Percentiles rank a stretch among this genome's conserved stretches.
Conservation (phyloP, 108 stramenopile species). For the Discostella stelligeroides region DNA sequence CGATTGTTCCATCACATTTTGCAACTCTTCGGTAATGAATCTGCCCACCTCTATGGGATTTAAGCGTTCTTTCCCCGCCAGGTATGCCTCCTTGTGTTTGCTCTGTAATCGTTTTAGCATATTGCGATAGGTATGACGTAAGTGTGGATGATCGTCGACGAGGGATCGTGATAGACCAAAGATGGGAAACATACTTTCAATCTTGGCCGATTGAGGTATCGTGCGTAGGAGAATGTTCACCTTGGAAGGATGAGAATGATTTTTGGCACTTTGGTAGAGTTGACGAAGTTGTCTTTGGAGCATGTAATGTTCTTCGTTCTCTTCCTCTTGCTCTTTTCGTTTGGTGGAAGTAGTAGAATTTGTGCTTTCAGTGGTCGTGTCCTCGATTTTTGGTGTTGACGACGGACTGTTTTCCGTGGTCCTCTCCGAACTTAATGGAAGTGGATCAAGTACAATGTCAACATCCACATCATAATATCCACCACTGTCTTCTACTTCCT, state of each 20-base stretch:
- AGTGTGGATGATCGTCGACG: constrained; percentile 33
- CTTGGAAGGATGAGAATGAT: constrained; percentile 38
- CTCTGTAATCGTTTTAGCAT: constrained; percentile 23
- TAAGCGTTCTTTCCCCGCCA: constrained; percentile 2
- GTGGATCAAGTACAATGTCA: constrained; percentile 13
- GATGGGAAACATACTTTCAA: constrained; percentile 46
- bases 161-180: constrained; percentile 34
- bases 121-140: constrained; percentile 42
- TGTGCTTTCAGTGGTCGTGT: not conserved
- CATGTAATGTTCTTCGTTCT: constrained; percentile 35
- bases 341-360: constrained; percentile 9
- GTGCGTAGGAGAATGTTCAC: constrained; percentile 42
- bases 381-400: constrained; percentile 4
- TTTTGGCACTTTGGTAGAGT: constrained; percentile 33
- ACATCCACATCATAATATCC: constrained; percentile 27
- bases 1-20: constrained; percentile 27
- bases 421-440: constrained; percentile 3
- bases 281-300: constrained; percentile 34
- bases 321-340: constrained; percentile 11
- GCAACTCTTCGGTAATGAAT: constrained; percentile 7
- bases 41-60: constrained; percentile 19
- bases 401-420: not conserved
- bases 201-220: constrained; percentile 26
- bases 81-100: constrained; percentile 28
- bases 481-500: constrained; percentile 13